Conservation (phyloP, 768 basidiomycete species). For the Boletus sensibilis region DNA sequence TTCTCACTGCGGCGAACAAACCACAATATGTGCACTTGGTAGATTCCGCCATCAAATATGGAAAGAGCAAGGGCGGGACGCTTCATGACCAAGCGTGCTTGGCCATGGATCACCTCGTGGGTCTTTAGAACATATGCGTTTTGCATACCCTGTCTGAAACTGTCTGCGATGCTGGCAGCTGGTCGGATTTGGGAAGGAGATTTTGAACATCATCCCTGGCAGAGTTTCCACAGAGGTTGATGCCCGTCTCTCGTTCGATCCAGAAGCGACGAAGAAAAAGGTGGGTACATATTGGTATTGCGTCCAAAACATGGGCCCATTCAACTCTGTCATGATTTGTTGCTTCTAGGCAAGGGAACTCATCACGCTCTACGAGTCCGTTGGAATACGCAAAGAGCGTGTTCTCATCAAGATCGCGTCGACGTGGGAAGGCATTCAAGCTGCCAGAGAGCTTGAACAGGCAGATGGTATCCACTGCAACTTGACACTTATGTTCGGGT, state of each 20-base stretch:
- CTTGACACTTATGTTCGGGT: slow-evolving; percentile 95
- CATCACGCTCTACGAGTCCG: slow-evolving; percentile 86
- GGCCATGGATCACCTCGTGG: slow-evolving; percentile 82
- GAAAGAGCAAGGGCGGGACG: slow-evolving; percentile 74
- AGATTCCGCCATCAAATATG: slow-evolving; percentile 67
- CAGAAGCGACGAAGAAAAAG: slow-evolving; percentile 83
- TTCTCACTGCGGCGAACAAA: slow-evolving; percentile 88
- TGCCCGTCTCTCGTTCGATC: slow-evolving; percentile 92
- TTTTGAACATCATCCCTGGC: slow-evolving; percentile 89
- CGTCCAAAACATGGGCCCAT: neutral
- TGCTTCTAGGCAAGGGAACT: slow-evolving; percentile 62
- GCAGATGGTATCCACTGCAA: slow-evolving; percentile 95
- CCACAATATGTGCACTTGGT: slow-evolving; percentile 77
- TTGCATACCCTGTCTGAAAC: neutral
- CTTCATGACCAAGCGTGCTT: slow-evolving; percentile 70
- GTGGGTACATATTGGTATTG: slow-evolving; percentile 28
- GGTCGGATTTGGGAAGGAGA: slow-evolving; percentile 94
- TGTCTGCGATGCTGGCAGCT: slow-evolving; percentile 50
- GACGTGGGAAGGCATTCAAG: slow-evolving; percentile 98
- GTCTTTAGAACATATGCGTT: slow-evolving; percentile 21
- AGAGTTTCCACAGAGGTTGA: slow-evolving; percentile 98
- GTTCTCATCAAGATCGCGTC: slow-evolving; percentile 98
- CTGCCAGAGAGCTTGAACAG: slow-evolving; percentile 87
- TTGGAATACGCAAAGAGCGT: slow-evolving; percentile 87
- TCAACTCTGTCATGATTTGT: neutral